Evolutionary conservation across 108 stramenopile species (phyloP).

Genomic region (Pseudonitzschia multiseries): DNA sequence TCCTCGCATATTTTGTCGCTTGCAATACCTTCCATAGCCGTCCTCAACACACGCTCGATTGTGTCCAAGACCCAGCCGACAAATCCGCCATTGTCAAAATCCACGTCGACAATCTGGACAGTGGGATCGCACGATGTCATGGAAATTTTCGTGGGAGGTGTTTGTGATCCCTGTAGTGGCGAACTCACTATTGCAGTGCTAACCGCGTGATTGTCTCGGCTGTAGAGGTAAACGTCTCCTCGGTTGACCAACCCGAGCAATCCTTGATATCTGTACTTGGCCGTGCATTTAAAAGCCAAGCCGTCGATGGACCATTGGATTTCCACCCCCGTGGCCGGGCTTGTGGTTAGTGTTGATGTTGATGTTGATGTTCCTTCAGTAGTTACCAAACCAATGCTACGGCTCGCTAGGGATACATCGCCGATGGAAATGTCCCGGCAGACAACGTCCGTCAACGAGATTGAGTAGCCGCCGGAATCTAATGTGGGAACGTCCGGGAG

Average conservation of each 20-base stretch:
- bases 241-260: slow-evolving; percentile 15
- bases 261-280: slow-evolving; percentile 27
- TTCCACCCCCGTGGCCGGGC: neutral
- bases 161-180: neutral
- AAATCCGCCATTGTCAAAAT: slow-evolving; percentile 36
- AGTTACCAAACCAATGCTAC: neutral
- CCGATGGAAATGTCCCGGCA: slow-evolving; percentile 20
- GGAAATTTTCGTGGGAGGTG: neutral
- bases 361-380: neutral
- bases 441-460: slow-evolving; percentile 7
- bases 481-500: slow-evolving; percentile 2
- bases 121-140: slow-evolving; percentile 22
- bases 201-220: slow-evolving; percentile 8
- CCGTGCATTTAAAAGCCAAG: slow-evolving; percentile 27
- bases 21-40: slow-evolving; percentile 15
- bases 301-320: neutral
- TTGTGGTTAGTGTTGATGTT: too few relatives aligned
- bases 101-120: slow-evolving; percentile 27
- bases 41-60: slow-evolving; percentile 20
- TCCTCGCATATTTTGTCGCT: slow-evolving; percentile 14
- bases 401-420: slow-evolving; percentile 19
- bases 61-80: slow-evolving; percentile 27
- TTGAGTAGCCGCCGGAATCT: neutral
- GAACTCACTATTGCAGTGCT: neutral
- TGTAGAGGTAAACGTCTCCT: slow-evolving; percentile 18